phyloP scores from a whole-genome alignment of 1,284 basidiomycete genomes.

The Ustilago cynodontis region DNA sequence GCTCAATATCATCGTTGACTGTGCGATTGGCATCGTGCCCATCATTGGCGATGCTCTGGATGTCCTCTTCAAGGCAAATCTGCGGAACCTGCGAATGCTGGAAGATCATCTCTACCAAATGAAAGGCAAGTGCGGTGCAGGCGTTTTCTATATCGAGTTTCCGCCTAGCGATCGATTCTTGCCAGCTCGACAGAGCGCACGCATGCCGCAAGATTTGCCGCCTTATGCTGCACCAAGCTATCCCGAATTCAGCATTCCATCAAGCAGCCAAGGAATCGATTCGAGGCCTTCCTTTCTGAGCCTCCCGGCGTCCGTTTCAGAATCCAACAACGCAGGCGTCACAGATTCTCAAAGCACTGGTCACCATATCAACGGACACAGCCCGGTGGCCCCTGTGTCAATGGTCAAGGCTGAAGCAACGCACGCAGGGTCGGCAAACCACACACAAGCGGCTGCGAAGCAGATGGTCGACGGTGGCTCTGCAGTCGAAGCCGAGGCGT shows the following conservation, averaged over 20 bases:
- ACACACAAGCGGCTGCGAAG: background rate
- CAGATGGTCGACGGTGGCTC: background rate
- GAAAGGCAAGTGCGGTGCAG: constrained; percentile 43
- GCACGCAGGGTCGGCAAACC: background rate
- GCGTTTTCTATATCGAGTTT: constrained; percentile 48
- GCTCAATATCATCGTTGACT: constrained; percentile 62
- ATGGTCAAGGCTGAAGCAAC: background rate
- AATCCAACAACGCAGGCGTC: background rate
- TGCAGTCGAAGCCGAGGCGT: constrained; percentile 25
- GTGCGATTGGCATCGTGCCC: constrained; percentile 63
- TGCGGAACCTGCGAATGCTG: constrained; percentile 61
- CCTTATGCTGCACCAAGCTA: background rate
- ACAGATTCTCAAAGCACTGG: background rate
- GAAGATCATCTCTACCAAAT: constrained; percentile 60
- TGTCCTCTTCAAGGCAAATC: constrained; percentile 67
- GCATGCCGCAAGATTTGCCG: constrained; percentile 1
- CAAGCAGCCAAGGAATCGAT: background rate
- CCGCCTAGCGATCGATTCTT: constrained; percentile 36
- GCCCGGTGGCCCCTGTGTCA: background rate
- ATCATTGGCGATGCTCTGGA: constrained; percentile 67
- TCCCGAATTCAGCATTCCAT: background rate
- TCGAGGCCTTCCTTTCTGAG: constrained; percentile 22
- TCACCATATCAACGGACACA: background rate
- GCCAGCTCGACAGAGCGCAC: background rate
- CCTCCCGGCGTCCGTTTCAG: constrained; percentile 24